Conservation (phyloP, 225 moss, liverwort and hornwort species). For the Bryum argenteum region DNA sequence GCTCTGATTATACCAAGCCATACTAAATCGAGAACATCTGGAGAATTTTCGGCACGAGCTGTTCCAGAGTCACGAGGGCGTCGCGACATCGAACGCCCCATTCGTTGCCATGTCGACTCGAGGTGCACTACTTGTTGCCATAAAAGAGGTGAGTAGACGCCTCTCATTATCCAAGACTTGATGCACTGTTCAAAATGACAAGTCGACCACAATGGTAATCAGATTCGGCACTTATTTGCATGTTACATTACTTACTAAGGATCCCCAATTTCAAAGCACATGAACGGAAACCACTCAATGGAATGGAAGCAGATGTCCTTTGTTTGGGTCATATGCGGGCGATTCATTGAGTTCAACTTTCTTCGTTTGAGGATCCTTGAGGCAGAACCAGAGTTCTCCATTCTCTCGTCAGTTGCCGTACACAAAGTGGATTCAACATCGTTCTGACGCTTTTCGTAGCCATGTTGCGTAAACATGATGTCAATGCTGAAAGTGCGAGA, state of each 20-base stretch:
- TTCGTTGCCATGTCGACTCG: constrained; percentile 6
- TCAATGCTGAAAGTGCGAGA: too few relatives aligned
- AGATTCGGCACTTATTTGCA: background rate
- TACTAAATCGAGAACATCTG: constrained; percentile 37
- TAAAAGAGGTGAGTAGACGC: constrained; percentile 20
- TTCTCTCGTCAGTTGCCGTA: too few relatives aligned
- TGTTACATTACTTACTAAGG: background rate
- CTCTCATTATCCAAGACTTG: constrained; percentile 40
- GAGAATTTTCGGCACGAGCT: constrained; percentile 30
- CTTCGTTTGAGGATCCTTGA: too few relatives aligned
- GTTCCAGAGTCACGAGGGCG: constrained; percentile 12
- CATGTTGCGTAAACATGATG: too few relatives aligned
- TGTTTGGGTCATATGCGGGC: too few relatives aligned
- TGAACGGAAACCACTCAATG: too few relatives aligned
- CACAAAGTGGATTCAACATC: too few relatives aligned
- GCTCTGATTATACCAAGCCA: constrained; percentile 25
- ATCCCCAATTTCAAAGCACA: background rate
- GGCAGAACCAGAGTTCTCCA: too few relatives aligned
- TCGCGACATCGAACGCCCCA: background rate
- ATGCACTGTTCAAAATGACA: constrained; percentile 27
- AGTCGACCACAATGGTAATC: background rate
- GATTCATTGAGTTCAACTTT: too few relatives aligned
- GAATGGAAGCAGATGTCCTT: too few relatives aligned
- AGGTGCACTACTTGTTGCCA: constrained; percentile 20
- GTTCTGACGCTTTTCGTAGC: too few relatives aligned